These are phyloP conservation scores for Penicillium verrucosum DNA, from an alignment of 2,329 filamentous ascomycete species.

Conservation along the genomic window DNA sequence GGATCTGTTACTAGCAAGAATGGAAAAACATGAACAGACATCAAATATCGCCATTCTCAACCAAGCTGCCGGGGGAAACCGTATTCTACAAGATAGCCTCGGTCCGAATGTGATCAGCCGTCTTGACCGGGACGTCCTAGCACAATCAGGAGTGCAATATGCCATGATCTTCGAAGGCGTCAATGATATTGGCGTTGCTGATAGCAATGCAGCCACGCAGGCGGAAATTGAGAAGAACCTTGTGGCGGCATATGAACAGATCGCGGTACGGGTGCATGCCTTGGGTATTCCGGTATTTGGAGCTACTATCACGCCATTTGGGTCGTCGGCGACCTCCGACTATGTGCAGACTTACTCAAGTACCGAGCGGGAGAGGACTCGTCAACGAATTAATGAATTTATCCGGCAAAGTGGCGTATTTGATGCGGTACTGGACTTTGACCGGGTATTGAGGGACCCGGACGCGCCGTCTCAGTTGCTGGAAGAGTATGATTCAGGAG, in stretches of 20 bases:
- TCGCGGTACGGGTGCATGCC: constrained; percentile 54
- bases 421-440: constrained; percentile 63
- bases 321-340: constrained; percentile 33
- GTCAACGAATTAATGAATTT: constrained; percentile 59
- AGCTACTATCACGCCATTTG: constrained; percentile 66
- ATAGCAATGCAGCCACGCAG: constrained; percentile 46
- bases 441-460: constrained; percentile 54
- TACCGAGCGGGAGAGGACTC: constrained; percentile 54
- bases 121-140: constrained; percentile 62
- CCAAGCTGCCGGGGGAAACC: constrained; percentile 67
- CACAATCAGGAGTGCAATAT: constrained; percentile 57
- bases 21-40: constrained; percentile 49
- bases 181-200: constrained; percentile 62
- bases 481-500: constrained; percentile 56
- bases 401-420: constrained; percentile 57
- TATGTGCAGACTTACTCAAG: constrained; percentile 53
- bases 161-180: constrained; percentile 67
- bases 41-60: constrained; percentile 58
- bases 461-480: constrained; percentile 50
- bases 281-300: constrained; percentile 57
- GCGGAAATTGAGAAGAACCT: constrained; percentile 49
- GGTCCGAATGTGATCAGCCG: constrained; percentile 61
- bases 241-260: constrained; percentile 58
- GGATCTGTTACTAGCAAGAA: constrained; percentile 52
- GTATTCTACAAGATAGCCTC: constrained; percentile 59